Evolutionary conservation across 2,329 filamentous ascomycete species (phyloP), one percentile per base, ranked within the genome.

Genomic region (Paracorniculantispora psalliotae): DNA sequence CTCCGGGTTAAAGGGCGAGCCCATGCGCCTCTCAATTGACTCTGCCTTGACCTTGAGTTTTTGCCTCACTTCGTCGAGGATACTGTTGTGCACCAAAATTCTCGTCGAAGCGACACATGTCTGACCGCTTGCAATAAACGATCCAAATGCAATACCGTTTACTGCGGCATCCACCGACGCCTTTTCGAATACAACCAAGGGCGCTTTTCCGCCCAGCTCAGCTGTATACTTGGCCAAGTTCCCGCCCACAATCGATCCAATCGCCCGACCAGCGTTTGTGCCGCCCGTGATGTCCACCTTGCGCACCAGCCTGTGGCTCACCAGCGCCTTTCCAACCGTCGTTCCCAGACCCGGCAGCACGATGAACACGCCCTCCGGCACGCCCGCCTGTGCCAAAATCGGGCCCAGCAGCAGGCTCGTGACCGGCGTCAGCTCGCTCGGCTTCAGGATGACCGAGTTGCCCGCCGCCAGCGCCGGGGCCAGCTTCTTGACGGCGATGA

Each of bases 241-340:
- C 62, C 79, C 81, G 44, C 84, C 82, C 26, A 83, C 86, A 43
- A 87, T 79, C 46, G 84, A 78, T 63, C 89, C 86, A 66, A 91
- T 89, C 37, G 82, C 81, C 59, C 85, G 79, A 5, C 87, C 88
- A 19, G 88, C 85, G n/a, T 76, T 74, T 23, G 88, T 91, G n/a
- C 87, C 88, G 46, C 89, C 88, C 39, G 88, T 91, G 66, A 92
- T 86, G 64, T 89, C 88, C 59, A 91, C 81, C 75, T 91, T 91
- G 72, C 82, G 75, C 2, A 82, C 73, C 2, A 79, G 70, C 2
- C 71, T 70, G 59, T 81, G 87, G 28, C 80, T 71, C 13, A 79
- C 81, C 4, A 86, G 76, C 0, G 77, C 76, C n/a, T 73, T 75
- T 10, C 82, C 82, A 0, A 83, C 85, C 1, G 73, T 73, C 0